phyloP scores from a whole-genome alignment of 2,329 filamentous ascomycete species.

The Orbilia javanica region DNA sequence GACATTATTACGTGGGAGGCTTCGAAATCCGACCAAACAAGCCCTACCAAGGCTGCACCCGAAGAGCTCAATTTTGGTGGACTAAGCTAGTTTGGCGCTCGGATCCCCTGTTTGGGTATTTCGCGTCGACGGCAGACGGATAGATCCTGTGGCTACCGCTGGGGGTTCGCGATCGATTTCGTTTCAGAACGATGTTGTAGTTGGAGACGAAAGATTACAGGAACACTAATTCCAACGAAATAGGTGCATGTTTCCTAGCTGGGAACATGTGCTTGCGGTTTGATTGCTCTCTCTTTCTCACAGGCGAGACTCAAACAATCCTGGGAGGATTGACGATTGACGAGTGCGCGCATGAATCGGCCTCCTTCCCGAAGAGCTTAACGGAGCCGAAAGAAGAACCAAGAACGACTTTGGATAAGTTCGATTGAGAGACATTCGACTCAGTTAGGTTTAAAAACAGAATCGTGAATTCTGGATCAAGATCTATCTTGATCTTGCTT shows the following conservation, averaged over 20 bases:
- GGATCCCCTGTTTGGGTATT: background rate
- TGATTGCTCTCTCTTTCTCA: background rate
- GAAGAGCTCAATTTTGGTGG: constrained; percentile 5
- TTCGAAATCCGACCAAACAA: background rate
- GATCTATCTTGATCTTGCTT: background rate
- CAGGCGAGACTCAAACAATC: background rate
- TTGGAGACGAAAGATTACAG: background rate
- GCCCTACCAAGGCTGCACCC: too few relatives aligned
- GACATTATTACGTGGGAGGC: background rate
- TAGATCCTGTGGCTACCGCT: background rate
- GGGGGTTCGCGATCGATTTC: background rate
- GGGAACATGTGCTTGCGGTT: background rate
- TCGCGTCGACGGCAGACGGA: background rate
- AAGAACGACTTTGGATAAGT: background rate
- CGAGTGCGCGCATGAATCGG: background rate
- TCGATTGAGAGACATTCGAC: background rate
- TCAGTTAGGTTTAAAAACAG: background rate
- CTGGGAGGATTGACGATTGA: background rate
- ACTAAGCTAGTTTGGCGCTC: too few relatives aligned
- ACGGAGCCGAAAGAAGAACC: background rate
- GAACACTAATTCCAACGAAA: background rate
- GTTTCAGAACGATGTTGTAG: constrained; percentile 9
- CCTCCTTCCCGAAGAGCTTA: background rate
- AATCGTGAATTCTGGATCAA: background rate
- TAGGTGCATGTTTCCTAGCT: background rate